Evolutionary conservation across 345 rosid genomes (phyloP).

Genomic region (Eucalyptus marginata): DNA sequence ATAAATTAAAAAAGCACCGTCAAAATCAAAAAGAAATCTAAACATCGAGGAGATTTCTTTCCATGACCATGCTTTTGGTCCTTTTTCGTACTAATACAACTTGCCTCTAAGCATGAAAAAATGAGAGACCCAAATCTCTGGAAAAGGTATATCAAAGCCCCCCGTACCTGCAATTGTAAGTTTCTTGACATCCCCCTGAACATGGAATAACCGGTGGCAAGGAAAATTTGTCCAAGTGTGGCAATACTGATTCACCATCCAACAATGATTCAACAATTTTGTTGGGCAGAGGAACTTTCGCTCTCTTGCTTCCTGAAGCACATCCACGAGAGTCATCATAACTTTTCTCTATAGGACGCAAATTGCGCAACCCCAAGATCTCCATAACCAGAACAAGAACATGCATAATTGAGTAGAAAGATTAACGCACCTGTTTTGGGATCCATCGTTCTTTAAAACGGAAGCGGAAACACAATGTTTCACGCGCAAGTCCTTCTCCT

Average conservation of each 20-base stretch:
- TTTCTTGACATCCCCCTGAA: conserved; percentile 62
- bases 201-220: conserved; percentile 53
- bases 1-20: neutral
- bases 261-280: conserved; percentile 39
- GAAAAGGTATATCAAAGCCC: neutral
- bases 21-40: neutral
- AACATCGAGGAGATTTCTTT: neutral
- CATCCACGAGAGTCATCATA: conserved; percentile 5
- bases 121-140: neutral
- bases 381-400: too few species aligned
- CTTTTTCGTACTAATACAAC: neutral
- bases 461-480: too few species aligned
- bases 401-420: too few species aligned
- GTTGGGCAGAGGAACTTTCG: conserved; percentile 22
- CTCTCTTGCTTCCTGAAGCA: conserved; percentile 32
- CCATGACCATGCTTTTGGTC: too few species aligned
- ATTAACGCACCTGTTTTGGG: too few species aligned
- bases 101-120: neutral
- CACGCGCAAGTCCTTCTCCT: too few species aligned
- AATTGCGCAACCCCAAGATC: too few species aligned
- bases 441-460: too few species aligned
- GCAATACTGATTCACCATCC: conserved; percentile 46
- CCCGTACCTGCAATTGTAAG: conserved; percentile 66
- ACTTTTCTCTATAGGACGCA: too few species aligned
- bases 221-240: conserved; percentile 39